Evolutionary conservation across 2,329 filamentous ascomycete species (phyloP).

Genomic region (Penicillium capsulatum): DNA sequence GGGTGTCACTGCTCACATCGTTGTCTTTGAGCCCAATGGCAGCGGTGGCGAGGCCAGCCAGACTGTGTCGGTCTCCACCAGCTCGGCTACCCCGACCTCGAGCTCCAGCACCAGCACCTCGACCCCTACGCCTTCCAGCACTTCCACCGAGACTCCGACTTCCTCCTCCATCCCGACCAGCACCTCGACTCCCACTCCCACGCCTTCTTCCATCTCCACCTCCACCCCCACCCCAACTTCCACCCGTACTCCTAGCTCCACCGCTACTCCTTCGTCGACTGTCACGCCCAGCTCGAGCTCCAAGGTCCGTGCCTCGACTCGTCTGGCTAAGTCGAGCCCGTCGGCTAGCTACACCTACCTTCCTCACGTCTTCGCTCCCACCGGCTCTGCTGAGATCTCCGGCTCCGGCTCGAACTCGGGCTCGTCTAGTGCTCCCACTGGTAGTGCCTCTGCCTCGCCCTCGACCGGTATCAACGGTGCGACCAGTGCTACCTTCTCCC

Average conservation of each 20-base stretch:
- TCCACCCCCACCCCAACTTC: slow-evolving; percentile 18
- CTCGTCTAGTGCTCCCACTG: slow-evolving; percentile 10
- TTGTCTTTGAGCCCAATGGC: slow-evolving; percentile 50
- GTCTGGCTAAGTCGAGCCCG: slow-evolving; percentile 17
- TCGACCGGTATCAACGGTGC: slow-evolving; percentile 16
- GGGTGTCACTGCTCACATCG: slow-evolving; percentile 63
- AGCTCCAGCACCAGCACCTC: slow-evolving; percentile 8
- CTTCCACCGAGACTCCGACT: slow-evolving; percentile 8
- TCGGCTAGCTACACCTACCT: slow-evolving; percentile 28
- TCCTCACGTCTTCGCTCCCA: slow-evolving; percentile 28
- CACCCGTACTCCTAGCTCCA: slow-evolving; percentile 5
- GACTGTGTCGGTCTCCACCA: slow-evolving; percentile 12
- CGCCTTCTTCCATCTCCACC: slow-evolving; percentile 14
- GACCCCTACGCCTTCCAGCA: slow-evolving; percentile 9
- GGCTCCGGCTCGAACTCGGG: not conserved
- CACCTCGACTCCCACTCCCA: slow-evolving; percentile 9
- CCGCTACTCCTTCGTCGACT: slow-evolving; percentile 5
- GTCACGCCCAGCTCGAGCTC: slow-evolving; percentile 10
- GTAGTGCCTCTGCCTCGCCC: slow-evolving; percentile 10
- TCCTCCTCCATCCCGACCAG: not conserved
- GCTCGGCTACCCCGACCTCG: slow-evolving; percentile 6
- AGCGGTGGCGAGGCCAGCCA: slow-evolving; percentile 12
- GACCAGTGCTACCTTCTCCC: slow-evolving; percentile 21
- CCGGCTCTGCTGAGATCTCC: slow-evolving; percentile 17
- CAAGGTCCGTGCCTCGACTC: slow-evolving; percentile 5